Percentiles rank a stretch among this genome's conserved stretches.
These are phyloP conservation scores for Sanghuangporus weigelae DNA, from an alignment of 1,284 basidiomycete species.

Conservation along the genomic window DNA sequence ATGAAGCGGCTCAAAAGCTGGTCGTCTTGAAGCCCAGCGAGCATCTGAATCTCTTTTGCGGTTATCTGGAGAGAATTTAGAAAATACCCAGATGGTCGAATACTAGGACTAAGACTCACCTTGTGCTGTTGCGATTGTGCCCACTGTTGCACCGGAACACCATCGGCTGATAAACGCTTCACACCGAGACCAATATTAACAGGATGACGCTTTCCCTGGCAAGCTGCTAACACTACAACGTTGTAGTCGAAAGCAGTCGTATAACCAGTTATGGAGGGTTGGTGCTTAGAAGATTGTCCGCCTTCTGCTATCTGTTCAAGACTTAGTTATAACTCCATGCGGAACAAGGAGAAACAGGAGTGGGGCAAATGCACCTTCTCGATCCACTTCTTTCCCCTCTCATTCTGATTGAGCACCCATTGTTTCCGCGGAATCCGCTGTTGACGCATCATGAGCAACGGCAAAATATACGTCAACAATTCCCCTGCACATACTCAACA, in stretches of 20 bases:
- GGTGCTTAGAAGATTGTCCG: conserved; percentile 54
- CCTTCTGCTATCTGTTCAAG: conserved; percentile 37
- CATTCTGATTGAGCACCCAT: conserved; percentile 59
- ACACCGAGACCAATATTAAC: conserved; percentile 73
- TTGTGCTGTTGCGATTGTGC: conserved; percentile 71
- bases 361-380: conserved; percentile 50
- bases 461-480: conserved; percentile 66
- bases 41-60: conserved; percentile 49
- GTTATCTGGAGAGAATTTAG: conserved; percentile 46
- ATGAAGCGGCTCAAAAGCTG: conserved; percentile 64
- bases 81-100: background rate
- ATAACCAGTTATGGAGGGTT: conserved; percentile 72
- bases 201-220: conserved; percentile 63
- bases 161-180: conserved; percentile 54
- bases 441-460: conserved; percentile 79
- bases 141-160: conserved; percentile 52
- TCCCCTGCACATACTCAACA: conserved; percentile 40
- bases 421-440: conserved; percentile 67
- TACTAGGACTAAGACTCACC: conserved; percentile 31
- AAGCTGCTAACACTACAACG: conserved; percentile 75
- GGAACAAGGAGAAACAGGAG: background rate
- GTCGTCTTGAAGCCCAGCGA: conserved; percentile 49
- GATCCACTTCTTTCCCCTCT: conserved; percentile 72
- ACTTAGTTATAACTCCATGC: background rate
- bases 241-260: conserved; percentile 64